Evolutionary conservation across 257 asterid genomes (phyloP).

Genomic region (Scutellaria barbata): DNA sequence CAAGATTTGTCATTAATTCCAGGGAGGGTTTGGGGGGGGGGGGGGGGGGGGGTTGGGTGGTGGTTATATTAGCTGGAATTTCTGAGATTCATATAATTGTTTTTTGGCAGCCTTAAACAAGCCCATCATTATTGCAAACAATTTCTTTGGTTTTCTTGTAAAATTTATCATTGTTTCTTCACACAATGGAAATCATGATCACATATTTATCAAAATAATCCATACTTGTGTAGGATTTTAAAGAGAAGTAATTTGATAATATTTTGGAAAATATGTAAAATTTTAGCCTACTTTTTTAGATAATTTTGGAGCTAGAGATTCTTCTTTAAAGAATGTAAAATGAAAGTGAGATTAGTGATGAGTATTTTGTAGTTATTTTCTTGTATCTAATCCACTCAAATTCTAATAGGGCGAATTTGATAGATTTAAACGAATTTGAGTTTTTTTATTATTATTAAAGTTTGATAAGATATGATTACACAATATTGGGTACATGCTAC

Average conservation of each 20-base stretch:
- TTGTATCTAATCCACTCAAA: no score
- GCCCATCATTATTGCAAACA: slow-evolving; percentile 37
- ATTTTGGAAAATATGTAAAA: no score
- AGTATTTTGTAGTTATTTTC: no score
- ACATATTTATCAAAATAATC: not conserved
- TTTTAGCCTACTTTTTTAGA: no score
- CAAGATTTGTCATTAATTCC: slow-evolving; percentile 36
- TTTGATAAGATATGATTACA: no score
- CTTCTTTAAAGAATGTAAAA: no score
- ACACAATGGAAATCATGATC: slow-evolving; percentile 22
- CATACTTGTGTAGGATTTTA: not conserved
- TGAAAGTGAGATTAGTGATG: no score
- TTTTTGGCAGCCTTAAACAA: slow-evolving; percentile 38
- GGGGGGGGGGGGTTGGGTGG: slow-evolving; percentile 37
- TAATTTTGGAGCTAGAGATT: no score
- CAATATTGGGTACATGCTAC: no score
- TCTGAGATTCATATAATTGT: slow-evolving; percentile 21
- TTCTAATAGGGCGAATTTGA: no score
- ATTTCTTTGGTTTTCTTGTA: slow-evolving; percentile 11
- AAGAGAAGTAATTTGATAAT: not conserved
- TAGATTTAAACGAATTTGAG: no score
- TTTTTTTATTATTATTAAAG: no score
- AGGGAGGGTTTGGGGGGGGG: slow-evolving; percentile 20
- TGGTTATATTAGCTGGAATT: slow-evolving; percentile 40
- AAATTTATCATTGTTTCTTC: slow-evolving; percentile 29